Conservation (phyloP, 805 yeast species). For the Brettanomyces naardenensis region DNA sequence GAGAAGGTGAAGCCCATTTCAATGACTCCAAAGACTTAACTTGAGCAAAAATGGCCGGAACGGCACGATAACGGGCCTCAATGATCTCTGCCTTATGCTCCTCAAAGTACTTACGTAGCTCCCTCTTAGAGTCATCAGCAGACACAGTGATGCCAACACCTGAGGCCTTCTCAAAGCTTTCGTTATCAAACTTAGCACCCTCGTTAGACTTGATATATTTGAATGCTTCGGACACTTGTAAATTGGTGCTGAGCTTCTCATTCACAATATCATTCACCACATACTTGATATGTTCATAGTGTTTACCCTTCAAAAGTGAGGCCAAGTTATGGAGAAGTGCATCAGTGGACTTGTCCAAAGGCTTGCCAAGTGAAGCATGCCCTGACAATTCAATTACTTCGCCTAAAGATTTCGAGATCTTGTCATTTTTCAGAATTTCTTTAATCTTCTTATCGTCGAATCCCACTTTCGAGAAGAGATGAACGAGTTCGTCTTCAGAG, state of each 20-base stretch:
- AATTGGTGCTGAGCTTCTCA: constrained; percentile 54
- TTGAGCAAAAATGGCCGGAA: constrained; percentile 71
- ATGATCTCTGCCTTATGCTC: constrained; percentile 51
- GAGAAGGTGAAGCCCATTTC: constrained; percentile 88
- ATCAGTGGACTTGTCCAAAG: constrained; percentile 51
- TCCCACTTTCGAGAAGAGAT: constrained; percentile 43
- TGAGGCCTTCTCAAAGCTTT: constrained; percentile 51
- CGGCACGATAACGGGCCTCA: constrained; percentile 68
- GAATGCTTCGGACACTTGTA: constrained; percentile 76
- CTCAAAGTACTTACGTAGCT: constrained; percentile 53
- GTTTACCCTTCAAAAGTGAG: constrained; percentile 54
- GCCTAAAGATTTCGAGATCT: constrained; percentile 65
- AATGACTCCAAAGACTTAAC: constrained; percentile 65
- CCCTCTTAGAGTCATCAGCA: constrained; percentile 51
- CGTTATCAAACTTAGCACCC: constrained; percentile 34
- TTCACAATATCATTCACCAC: constrained; percentile 56
- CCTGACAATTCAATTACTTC: constrained; percentile 44
- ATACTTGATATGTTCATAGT: constrained; percentile 38
- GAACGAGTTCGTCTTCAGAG: constrained; percentile 21
- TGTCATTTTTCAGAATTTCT: constrained; percentile 79
- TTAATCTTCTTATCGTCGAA: constrained; percentile 66
- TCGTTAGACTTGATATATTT: constrained; percentile 50
- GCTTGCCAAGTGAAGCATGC: constrained; percentile 11
- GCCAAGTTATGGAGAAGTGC: constrained; percentile 75
- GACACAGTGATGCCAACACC: constrained; percentile 80